Conservation (phyloP, 1,139 yeast genomes). For the Saccharomyces hybrid region DNA sequence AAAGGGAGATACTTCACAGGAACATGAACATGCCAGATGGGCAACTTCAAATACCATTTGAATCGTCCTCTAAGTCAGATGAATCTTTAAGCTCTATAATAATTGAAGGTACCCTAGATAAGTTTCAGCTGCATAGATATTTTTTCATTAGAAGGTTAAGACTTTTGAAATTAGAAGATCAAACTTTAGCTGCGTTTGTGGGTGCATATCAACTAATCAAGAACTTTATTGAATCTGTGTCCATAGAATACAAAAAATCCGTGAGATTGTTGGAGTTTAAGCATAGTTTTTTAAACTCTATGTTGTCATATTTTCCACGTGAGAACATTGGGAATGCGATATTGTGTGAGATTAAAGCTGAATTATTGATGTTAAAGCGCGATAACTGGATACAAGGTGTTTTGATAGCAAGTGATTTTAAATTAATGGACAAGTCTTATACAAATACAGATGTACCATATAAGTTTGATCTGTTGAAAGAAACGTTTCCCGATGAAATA, state of each 20-base stretch:
- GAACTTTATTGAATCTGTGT: slow-evolving; percentile 15
- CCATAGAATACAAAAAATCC: slow-evolving; percentile 10
- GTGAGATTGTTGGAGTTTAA: slow-evolving; percentile 19
- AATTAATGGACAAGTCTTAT: slow-evolving; percentile 12
- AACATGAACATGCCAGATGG: slow-evolving; percentile 14
- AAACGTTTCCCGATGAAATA: slow-evolving; percentile 26
- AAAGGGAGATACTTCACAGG: slow-evolving; percentile 9
- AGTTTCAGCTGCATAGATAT: slow-evolving; percentile 17
- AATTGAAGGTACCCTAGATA: slow-evolving; percentile 13
- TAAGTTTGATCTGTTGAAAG: slow-evolving; percentile 15
- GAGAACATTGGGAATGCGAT: slow-evolving; percentile 4
- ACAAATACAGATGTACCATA: slow-evolving; percentile 5
- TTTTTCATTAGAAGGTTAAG: slow-evolving; percentile 20
- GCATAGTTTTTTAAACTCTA: slow-evolving; percentile 13
- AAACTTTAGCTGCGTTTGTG: slow-evolving; percentile 6
- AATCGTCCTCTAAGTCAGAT: slow-evolving; percentile 4
- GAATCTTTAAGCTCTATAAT: slow-evolving; percentile 12
- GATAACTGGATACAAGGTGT: slow-evolving; percentile 30
- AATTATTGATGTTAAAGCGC: slow-evolving; percentile 19
- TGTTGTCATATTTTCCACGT: slow-evolving; percentile 8
- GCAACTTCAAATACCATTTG: slow-evolving; percentile 19
- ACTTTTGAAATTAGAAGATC: slow-evolving; percentile 12
- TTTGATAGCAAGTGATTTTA: slow-evolving; percentile 11
- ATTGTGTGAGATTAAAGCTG: slow-evolving; percentile 19
- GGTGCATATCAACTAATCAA: slow-evolving; percentile 11